Percentiles rank a stretch among this genome's conserved stretches.
Evolutionary conservation across 495 filamentous ascomycete species (phyloP).

Genomic region (Aspergillus ostianus): DNA sequence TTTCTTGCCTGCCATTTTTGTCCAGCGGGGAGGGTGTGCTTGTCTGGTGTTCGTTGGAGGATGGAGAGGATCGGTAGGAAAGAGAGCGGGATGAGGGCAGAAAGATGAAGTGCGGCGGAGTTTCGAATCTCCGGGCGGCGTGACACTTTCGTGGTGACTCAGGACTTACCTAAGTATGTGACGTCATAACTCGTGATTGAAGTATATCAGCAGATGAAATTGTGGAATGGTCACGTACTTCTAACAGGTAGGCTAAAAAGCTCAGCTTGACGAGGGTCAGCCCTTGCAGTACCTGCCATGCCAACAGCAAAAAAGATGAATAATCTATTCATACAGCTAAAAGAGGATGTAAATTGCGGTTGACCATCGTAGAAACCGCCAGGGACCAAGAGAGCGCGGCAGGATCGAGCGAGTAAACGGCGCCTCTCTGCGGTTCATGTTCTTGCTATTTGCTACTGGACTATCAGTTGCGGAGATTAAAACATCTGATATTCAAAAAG

Average conservation of each 20-base stretch:
- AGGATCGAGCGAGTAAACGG: background rate
- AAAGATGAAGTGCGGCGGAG: background rate
- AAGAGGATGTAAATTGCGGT: too few relatives aligned
- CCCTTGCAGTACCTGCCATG: too few relatives aligned
- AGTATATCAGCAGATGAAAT: too few relatives aligned
- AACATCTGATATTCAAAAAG: too few relatives aligned
- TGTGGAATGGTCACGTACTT: too few relatives aligned
- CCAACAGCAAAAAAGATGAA: too few relatives aligned
- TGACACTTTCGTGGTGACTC: background rate
- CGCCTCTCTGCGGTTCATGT: background rate
- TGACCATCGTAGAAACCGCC: too few relatives aligned
- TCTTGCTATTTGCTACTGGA: background rate
- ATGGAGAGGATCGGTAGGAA: background rate
- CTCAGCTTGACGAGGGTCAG: too few relatives aligned
- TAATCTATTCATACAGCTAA: too few relatives aligned
- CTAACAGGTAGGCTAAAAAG: too few relatives aligned
- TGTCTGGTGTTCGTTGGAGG: background rate
- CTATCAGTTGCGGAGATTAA: too few relatives aligned
- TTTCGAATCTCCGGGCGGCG: background rate
- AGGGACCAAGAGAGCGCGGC: too few relatives aligned
- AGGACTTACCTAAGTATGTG: background rate
- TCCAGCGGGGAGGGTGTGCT: slow-evolving; percentile 9
- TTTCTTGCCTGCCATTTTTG: slow-evolving; percentile 59
- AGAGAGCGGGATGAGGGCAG: background rate
- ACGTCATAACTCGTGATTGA: background rate